Base-by-base conservation (phyloP, 148 eudicot species). In the Vaccinium darrowii region DNA sequence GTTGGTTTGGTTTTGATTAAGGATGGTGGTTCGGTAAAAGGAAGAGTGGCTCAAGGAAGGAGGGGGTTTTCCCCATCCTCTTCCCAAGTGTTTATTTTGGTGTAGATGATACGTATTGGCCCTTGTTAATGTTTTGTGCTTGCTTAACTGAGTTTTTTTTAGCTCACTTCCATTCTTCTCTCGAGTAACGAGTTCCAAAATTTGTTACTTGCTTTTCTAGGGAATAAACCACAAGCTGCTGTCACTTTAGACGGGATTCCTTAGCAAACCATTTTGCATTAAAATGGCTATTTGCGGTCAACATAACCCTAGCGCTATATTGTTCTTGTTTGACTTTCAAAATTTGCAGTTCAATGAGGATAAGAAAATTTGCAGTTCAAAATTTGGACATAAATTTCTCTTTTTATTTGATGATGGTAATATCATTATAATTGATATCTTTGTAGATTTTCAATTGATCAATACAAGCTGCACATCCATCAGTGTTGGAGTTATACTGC, bases 401-500 rank as follows among this genome's bases (percentile, higher is more conserved):
- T 14, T 3, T 56, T 54, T 5, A 25, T 67, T 23, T 1, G 43
- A 13, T 30, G 18, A 16, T 4, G 18, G 12, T 69, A 30, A 69
- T 69, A 13, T 11, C 16, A 69, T 30, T 69, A 30, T 1, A 4
- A 69, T 69, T 33, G 36, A 69, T 69, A 69, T 69, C 14, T 69
- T 69, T 69, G 74, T 69, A 69, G 74, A 69, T 69, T 30, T 69
- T 16, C 74, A 30, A 27, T 69, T 69, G 74, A 69, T 69, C 18
- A 25, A 25, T 67, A 67, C 16, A 13, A 67, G 36, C 27, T 25
- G 73, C 39, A 2, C 72, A 10, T 65, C 72, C 15, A 69, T 27
- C 74, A 5, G 74, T 30, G 43, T 14, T 27, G 74, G 43, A 27
- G 74, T 27, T 27, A 13, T 69, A 27, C 74, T 69, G 39, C 39